phyloP scores from a whole-genome alignment of 164 flowering plant species.

The Aristolochia contorta region DNA sequence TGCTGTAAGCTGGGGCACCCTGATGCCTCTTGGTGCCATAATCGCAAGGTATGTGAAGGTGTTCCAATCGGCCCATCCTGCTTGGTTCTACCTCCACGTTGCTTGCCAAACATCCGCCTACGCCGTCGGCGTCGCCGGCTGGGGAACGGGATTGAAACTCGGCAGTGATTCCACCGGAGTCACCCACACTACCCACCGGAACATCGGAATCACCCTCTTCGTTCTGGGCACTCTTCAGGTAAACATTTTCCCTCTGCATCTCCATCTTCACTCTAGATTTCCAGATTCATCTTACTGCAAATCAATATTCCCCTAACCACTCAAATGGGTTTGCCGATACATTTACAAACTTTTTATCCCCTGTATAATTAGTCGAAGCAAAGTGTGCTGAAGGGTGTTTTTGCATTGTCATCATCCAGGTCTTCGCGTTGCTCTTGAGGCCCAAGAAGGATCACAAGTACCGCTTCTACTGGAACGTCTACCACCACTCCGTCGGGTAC shows the following conservation, averaged over 20 bases:
- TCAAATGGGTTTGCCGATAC: not conserved
- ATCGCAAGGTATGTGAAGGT: constrained; percentile 81
- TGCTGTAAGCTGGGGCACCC: constrained; percentile 68
- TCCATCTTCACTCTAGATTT: not conserved
- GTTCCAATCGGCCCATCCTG: constrained; percentile 48
- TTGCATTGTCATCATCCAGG: constrained; percentile 17
- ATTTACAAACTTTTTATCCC: too few species aligned
- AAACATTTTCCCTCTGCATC: too few species aligned
- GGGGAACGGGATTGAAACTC: constrained; percentile 30
- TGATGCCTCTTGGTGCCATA: constrained; percentile 71
- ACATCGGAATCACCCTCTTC: constrained; percentile 26
- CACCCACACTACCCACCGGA: constrained; percentile 18
- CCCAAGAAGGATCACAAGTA: constrained; percentile 76
- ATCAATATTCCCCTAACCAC: too few species aligned
- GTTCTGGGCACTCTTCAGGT: constrained; percentile 22
- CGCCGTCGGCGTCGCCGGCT: constrained; percentile 25
- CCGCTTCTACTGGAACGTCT: constrained; percentile 70
- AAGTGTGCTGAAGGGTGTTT: not conserved
- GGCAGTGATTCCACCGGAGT: constrained; percentile 20
- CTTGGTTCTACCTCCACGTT: constrained; percentile 32
- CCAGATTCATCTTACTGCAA: not conserved
- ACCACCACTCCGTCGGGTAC: constrained; percentile 61
- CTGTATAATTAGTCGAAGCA: too few species aligned
- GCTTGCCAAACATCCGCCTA: constrained; percentile 27
- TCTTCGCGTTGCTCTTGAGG: constrained; percentile 74